These are phyloP conservation scores for Fusarium sarcochroum DNA, from an alignment of 2,329 filamentous ascomycete species.

Conservation along the genomic window DNA sequence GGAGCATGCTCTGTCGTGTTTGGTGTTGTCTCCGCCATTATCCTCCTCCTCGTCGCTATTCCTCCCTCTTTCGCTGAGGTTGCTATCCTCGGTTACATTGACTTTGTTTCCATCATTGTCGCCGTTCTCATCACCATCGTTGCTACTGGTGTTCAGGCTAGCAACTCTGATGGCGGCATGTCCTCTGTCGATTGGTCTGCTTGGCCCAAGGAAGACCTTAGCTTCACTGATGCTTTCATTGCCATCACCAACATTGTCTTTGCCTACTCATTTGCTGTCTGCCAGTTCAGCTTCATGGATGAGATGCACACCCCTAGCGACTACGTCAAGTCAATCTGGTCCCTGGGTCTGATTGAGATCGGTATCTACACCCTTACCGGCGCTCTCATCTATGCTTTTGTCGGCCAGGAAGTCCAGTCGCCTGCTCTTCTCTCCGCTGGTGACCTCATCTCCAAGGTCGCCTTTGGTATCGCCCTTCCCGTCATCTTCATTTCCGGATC, in stretches of 20 bases:
- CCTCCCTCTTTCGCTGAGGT: slow-evolving; percentile 65
- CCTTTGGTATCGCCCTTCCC: slow-evolving; percentile 78
- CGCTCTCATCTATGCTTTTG: slow-evolving; percentile 77
- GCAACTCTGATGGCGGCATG: slow-evolving; percentile 51
- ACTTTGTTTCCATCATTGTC: slow-evolving; percentile 73
- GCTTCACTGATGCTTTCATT: slow-evolving; percentile 69
- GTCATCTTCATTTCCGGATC: slow-evolving; percentile 83
- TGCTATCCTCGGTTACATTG: slow-evolving; percentile 65
- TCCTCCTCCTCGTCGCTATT: slow-evolving; percentile 62
- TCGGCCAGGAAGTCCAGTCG: slow-evolving; percentile 72
- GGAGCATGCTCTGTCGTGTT: slow-evolving; percentile 63
- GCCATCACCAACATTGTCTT: slow-evolving; percentile 79
- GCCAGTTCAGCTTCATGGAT: slow-evolving; percentile 68
- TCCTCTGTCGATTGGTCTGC: slow-evolving; percentile 58
- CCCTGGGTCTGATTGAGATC: slow-evolving; percentile 74
- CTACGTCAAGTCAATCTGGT: slow-evolving; percentile 68
- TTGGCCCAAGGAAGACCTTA: slow-evolving; percentile 61
- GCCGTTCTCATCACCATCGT: slow-evolving; percentile 78
- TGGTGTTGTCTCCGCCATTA: slow-evolving; percentile 61
- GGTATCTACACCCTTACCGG: slow-evolving; percentile 77
- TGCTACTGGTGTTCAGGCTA: slow-evolving; percentile 67
- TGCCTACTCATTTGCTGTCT: slow-evolving; percentile 72
- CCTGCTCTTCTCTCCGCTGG: slow-evolving; percentile 78
- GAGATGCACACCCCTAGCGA: slow-evolving; percentile 66
- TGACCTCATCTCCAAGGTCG: slow-evolving; percentile 71